These are phyloP conservation scores for Pterulicium gracile DNA, from an alignment of 1,284 basidiomycete species.

Conservation along the genomic window DNA sequence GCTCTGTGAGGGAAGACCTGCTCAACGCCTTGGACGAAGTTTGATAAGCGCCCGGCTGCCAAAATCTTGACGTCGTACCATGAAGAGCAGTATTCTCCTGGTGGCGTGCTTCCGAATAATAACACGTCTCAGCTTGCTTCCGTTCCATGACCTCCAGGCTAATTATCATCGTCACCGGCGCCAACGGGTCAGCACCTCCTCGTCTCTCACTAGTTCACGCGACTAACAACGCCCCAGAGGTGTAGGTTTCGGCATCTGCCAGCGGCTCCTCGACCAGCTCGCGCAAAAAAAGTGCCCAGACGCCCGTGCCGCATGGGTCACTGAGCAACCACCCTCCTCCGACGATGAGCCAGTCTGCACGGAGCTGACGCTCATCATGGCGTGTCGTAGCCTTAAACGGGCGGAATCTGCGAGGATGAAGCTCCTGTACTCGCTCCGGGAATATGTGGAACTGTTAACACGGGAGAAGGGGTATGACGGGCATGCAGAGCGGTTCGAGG, in stretches of 20 bases:
- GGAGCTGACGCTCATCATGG: constrained; percentile 71
- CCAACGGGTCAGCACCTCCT: constrained; percentile 38
- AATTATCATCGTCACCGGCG: constrained; percentile 26
- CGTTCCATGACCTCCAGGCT: constrained; percentile 17
- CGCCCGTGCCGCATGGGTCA: constrained; percentile 30
- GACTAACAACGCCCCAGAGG: constrained; percentile 39
- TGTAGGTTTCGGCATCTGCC: constrained; percentile 78
- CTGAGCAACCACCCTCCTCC: constrained; percentile 7
- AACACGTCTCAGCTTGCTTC: too few relatives aligned
- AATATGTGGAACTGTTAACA: constrained; percentile 30
- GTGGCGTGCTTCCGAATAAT: too few relatives aligned
- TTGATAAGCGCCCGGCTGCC: neutral
- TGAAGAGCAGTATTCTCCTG: too few relatives aligned
- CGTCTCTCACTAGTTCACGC: constrained; percentile 3
- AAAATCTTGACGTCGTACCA: neutral
- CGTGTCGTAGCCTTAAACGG: constrained; percentile 60
- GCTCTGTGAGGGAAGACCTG: constrained; percentile 4
- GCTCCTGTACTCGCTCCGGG: constrained; percentile 45
- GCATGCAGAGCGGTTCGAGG: constrained; percentile 46
- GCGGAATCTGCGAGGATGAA: constrained; percentile 52
- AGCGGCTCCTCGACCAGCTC: constrained; percentile 67
- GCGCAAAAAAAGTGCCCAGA: constrained; percentile 39
- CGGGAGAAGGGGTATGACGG: constrained; percentile 28
- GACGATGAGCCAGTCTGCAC: constrained; percentile 19
- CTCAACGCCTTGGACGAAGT: neutral